Evolutionary conservation across 306 rosid genomes (phyloP).

Genomic region (Lithocarpus polystachyus): DNA sequence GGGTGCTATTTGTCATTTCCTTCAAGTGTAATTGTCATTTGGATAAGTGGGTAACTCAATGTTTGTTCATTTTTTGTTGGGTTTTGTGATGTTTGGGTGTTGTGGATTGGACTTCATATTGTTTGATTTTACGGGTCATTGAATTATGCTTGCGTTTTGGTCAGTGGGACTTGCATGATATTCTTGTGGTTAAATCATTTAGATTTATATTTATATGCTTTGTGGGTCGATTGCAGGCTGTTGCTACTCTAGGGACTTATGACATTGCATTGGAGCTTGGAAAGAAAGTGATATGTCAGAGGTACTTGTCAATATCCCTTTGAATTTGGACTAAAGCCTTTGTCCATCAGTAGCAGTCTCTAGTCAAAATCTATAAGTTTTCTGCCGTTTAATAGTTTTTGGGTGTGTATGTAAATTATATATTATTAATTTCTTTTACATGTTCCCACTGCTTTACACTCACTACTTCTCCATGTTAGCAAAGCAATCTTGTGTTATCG

Average conservation of each 20-base stretch:
- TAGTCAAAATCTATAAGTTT: neutral
- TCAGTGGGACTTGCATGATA: constrained; percentile 9
- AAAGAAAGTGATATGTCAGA: constrained; percentile 87
- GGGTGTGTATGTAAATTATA: neutral
- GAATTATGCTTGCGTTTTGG: neutral
- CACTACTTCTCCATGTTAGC: neutral
- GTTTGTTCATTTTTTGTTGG: neutral
- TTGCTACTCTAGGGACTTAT: constrained; percentile 93
- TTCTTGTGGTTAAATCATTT: neutral
- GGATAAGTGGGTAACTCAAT: neutral
- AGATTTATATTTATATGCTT: constrained; percentile 6
- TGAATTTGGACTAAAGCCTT: neutral
- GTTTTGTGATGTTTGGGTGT: neutral
- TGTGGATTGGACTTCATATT: neutral
- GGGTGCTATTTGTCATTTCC: constrained; percentile 1
- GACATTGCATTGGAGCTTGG: constrained; percentile 90
- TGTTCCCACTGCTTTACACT: neutral
- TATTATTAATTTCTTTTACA: neutral
- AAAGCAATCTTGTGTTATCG: neutral
- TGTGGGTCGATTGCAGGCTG: constrained; percentile 53
- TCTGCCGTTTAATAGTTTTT: neutral
- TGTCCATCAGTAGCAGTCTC: neutral
- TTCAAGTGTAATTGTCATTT: neutral
- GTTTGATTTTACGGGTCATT: neutral
- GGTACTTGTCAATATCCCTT: constrained; percentile 47